phyloP scores from a whole-genome alignment of 2,329 filamentous ascomycete species.

The Monosporascus sp. region DNA sequence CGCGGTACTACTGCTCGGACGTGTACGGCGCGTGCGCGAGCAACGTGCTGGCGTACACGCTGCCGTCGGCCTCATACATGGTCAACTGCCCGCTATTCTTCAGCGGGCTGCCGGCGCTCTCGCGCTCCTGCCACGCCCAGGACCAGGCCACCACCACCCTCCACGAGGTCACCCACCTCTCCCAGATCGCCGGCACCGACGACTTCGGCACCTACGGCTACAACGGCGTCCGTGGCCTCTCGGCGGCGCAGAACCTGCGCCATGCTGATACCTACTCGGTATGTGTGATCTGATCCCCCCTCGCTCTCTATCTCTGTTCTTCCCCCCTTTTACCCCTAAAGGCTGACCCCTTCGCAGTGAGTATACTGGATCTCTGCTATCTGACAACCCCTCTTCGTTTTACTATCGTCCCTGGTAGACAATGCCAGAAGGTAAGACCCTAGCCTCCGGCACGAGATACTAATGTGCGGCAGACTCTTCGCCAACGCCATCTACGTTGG shows the following conservation, averaged over 20 bases:
- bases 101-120: constrained; percentile 42
- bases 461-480: constrained; percentile 7
- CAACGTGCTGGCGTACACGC: constrained; percentile 55
- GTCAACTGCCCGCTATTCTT: constrained; percentile 60
- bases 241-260: constrained; percentile 43
- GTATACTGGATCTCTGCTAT: too few species aligned
- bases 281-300: too few species aligned
- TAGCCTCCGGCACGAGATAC: too few species aligned
- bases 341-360: too few species aligned
- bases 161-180: constrained; percentile 61
- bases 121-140: constrained; percentile 53
- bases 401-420: background rate
- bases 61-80: constrained; percentile 48
- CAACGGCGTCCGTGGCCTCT: constrained; percentile 43
- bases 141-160: constrained; percentile 60
- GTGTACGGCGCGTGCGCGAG: constrained; percentile 44
- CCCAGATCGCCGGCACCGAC: constrained; percentile 49
- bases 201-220: constrained; percentile 43
- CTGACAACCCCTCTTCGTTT: constrained; percentile 10
- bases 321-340: too few species aligned
- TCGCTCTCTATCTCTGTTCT: too few species aligned
- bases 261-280: constrained; percentile 56
- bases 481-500: constrained; percentile 32
- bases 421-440: too few species aligned
- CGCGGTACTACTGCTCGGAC: constrained; percentile 55